phyloP scores from a whole-genome alignment of 257 asterid genomes.

The Solanum raphanifolium region DNA sequence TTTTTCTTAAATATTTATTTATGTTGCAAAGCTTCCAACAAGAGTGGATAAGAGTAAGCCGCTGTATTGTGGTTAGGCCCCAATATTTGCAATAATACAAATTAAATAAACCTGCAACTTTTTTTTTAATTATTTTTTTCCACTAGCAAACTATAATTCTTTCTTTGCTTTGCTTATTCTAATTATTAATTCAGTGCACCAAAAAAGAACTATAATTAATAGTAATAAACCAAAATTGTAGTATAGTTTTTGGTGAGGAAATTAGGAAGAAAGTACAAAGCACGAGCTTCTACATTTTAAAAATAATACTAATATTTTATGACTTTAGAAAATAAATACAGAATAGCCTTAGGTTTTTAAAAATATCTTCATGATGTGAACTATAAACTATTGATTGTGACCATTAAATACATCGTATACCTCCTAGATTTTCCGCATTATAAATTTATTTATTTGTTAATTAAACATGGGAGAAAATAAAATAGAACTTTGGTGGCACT shows the following conservation, averaged over 20 bases:
- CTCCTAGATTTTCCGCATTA: not conserved
- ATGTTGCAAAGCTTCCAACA: conserved; percentile 10
- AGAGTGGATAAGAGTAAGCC: conserved; percentile 25
- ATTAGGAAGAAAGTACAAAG: not conserved
- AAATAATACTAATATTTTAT: not conserved
- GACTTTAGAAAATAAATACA: not conserved
- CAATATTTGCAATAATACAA: not conserved
- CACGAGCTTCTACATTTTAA: not conserved
- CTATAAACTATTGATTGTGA: not conserved
- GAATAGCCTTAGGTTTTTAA: not conserved
- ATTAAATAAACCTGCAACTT: not conserved
- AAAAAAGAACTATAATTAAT: not conserved
- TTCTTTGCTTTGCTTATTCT: not conserved
- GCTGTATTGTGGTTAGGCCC: conserved; percentile 13
- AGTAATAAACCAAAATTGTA: not conserved
- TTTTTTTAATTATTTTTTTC: not conserved
- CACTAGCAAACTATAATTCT: not conserved
- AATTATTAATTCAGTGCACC: not conserved
- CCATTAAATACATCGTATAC: not conserved
- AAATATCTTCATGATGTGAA: not conserved
- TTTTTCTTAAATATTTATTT: not conserved
- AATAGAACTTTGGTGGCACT: not conserved
- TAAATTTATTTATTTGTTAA: not conserved
- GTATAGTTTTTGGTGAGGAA: not conserved
- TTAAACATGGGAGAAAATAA: not conserved